Base-by-base conservation (phyloP, 202 grass and related monocot genomes). In the Panicum virgatum region DNA sequence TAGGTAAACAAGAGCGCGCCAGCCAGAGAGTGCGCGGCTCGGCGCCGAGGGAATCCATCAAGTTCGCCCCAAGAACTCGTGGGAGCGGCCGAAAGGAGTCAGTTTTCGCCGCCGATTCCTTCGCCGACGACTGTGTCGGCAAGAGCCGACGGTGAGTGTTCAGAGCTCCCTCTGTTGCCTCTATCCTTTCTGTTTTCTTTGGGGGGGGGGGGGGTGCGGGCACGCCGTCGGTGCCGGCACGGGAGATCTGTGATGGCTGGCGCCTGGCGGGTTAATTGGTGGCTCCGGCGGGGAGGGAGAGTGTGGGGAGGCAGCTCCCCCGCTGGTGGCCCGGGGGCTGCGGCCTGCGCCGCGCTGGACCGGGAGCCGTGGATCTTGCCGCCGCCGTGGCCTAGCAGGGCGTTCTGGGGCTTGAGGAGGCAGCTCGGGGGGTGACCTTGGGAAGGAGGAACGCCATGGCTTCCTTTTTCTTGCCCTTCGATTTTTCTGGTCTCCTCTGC, bases 361-460 rank as follows among this genome's bases (percentile, higher is more conserved):
- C 51, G 40, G 18, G 61, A 34, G 62, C 83, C 16, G 68, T 75
- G 88, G 62, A 83, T 51, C 78, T 85, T 85, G 62, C 77, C 52
- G 51, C 69, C 67, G 44, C 34, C 58, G 25, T 71, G 64, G 19
- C 27, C 58, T 2, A 65, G 72, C 29, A 26, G 39, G 37, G 69
- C 86, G 53, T 78, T 57, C 54, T 86, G 91, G 71, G 88, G 29
- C 44, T 89, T 89, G 53, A 62, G 88, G 53, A 65, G 89, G 9
- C 86, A 79, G 23, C 48, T 82, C 73, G 86, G 74, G 42, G 90
- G 76, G 89, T 85, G 80, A 96, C 56, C 82, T 98, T 98, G 38
- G 96, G 96, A 65, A 96, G 87, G 77, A 99, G 89, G 80, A 92
- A 96, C 77, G 93, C 86, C 96, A 99, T 97, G 77, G 87, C 69